A percentile compares a stretch with the other conserved stretches of the same genome.
phyloP scores from a whole-genome alignment of 371 early-diverging fungal genomes.

The Rhizopus sp. region DNA sequence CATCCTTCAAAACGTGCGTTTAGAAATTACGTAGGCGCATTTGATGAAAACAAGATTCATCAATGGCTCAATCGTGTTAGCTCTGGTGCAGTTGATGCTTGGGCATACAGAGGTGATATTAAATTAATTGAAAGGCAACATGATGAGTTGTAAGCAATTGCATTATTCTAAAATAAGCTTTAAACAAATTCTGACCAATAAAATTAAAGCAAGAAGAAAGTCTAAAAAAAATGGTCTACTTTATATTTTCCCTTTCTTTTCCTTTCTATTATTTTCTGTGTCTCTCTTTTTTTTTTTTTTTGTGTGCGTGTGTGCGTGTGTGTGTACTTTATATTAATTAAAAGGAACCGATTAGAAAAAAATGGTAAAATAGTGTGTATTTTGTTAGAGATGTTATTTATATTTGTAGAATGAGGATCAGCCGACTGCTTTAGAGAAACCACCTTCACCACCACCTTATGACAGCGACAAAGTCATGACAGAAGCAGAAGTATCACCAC shows the following conservation, averaged over 20 bases:
- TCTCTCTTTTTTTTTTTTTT: no score
- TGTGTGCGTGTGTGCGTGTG: no score
- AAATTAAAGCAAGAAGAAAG: not conserved
- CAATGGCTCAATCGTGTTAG: slow-evolving; percentile 54
- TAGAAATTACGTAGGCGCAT: slow-evolving; percentile 71
- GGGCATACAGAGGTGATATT: slow-evolving; percentile 39
- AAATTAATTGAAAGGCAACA: slow-evolving; percentile 15
- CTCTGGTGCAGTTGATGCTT: slow-evolving; percentile 43
- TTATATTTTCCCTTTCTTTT: no score
- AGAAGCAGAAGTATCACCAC: slow-evolving; percentile 9
- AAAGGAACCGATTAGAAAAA: no score
- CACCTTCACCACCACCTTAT: not conserved
- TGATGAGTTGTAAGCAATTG: slow-evolving; percentile 13
- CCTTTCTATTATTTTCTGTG: no score
- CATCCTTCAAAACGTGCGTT: slow-evolving; percentile 67
- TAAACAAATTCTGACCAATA: no score
- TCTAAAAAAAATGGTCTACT: no score
- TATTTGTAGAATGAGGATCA: slow-evolving; percentile 1
- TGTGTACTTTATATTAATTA: no score
- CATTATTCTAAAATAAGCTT: not conserved
- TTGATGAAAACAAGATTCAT: slow-evolving; percentile 61
- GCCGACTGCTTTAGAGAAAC: not conserved
- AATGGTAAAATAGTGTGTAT: no score
- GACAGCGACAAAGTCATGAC: slow-evolving; percentile 16
- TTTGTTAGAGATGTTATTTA: no score